Conservation (phyloP, 495 filamentous ascomycete genomes). For the Tuber brumale region DNA sequence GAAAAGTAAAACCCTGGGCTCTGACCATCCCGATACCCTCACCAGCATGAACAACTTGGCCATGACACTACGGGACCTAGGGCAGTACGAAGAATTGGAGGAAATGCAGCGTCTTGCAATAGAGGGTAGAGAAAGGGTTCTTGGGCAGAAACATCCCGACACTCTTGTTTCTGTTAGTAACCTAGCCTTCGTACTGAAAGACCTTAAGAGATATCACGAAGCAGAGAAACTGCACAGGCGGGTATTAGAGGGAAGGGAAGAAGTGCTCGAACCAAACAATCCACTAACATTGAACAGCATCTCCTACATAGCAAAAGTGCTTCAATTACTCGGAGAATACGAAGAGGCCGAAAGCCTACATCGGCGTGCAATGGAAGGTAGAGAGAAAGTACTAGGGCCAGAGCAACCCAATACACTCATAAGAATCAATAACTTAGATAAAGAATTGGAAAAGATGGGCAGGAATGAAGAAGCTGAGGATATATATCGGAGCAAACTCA, state of each 20-base stretch:
- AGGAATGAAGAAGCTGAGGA: constrained; percentile 7
- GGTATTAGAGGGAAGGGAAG: constrained; percentile 5
- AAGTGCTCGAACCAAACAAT: too few species aligned
- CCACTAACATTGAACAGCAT: too few species aligned
- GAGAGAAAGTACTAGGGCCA: constrained; percentile 15
- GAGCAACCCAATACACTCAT: constrained; percentile 20
- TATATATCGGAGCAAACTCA: constrained; percentile 5
- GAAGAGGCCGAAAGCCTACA: too few species aligned
- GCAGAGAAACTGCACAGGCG: too few species aligned
- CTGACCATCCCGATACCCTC: background rate
- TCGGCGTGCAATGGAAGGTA: too few species aligned
- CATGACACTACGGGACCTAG: constrained; percentile 17
- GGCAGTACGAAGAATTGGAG: constrained; percentile 44
- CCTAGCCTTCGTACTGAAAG: constrained; percentile 38
- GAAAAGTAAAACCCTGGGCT: background rate
- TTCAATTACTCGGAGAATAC: too few species aligned
- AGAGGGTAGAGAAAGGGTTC: constrained; percentile 31
- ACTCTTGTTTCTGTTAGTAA: constrained; percentile 40
- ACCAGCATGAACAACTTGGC: background rate
- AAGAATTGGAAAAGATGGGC: constrained; percentile 8
- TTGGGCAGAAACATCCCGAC: constrained; percentile 40
- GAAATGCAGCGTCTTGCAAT: too few species aligned
- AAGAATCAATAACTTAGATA: constrained; percentile 9
- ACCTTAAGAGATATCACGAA: constrained; percentile 42
- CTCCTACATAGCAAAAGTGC: too few species aligned